Base-by-base conservation (phyloP, 768 basidiomycete species). In the Psilocybe subaeruginosa region DNA sequence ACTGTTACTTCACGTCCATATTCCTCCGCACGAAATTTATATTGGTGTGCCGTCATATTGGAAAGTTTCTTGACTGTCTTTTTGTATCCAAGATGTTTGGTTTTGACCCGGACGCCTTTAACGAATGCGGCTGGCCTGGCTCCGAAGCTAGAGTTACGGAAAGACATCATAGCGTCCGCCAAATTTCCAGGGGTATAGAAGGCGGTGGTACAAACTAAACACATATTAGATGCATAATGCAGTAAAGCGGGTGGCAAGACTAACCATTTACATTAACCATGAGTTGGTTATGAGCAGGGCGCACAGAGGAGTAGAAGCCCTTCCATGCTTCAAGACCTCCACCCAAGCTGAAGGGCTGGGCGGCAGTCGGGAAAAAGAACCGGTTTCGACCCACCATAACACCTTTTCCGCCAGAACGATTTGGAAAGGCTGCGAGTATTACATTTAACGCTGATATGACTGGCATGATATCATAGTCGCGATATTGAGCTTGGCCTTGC, bases 11-110 rank as follows among this genome's bases (percentile, higher is more conserved):
- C 73, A 0, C 80, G 78, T 0, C 81, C 82, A 58, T 80, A 76
- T 64, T 92, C 90, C 1, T 79, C 78, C 53, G 82, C 84, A 2
- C 80, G 70, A 70, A 94, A 94, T 11, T 56, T 77, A 55, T 85
- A 74, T 17, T 78, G 73, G 11, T 69, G 74, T 0, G 90, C 79
- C 23, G 77, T 81, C 37, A 85, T 70, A 23, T 77, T 76, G 11
- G 78, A 77, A 12, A 90, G 69, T 2, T 72, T 72, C 70, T 88
- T 89, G 60, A 94, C 80, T 0, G 87, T 86, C 74, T 92, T 93
- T 69, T 78, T 85, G 67, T 92, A 89, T n/a, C 86, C 85, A 12
- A 94, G 78, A 73, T 93, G 91, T 2, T 72, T 80, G 1, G 91
- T 85, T 69, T 78, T 80, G 50, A 94, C 76, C 41, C 92, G 78